phyloP scores from a whole-genome alignment of 306 rosid genomes.

The Corylus avellana region DNA sequence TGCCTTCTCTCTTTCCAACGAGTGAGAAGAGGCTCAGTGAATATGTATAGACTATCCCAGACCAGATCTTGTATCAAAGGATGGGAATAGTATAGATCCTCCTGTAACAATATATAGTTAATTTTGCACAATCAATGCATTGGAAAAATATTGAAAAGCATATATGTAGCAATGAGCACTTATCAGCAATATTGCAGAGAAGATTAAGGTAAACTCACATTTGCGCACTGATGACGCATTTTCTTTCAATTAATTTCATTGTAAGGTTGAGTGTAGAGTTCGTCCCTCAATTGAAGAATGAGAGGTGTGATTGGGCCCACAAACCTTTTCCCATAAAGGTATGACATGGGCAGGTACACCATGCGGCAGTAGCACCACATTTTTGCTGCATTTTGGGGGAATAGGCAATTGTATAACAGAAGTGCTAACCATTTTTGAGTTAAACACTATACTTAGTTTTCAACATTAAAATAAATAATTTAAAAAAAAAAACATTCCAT shows the following conservation, averaged over 20 bases:
- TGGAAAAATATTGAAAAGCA: no score
- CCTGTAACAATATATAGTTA: constrained; percentile 30
- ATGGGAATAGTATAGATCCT: constrained; percentile 63
- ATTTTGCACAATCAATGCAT: constrained; percentile 12
- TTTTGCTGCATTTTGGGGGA: constrained; percentile 50
- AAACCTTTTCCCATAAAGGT: constrained; percentile 69
- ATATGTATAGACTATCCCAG: constrained; percentile 66
- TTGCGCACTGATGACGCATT: constrained; percentile 61
- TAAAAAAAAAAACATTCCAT: neutral
- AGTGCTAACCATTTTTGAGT: neutral
- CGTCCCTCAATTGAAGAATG: constrained; percentile 55
- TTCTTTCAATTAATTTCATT: constrained; percentile 55
- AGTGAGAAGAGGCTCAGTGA: constrained; percentile 61
- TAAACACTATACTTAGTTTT: no score
- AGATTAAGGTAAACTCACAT: constrained; percentile 27
- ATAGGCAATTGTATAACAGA: neutral
- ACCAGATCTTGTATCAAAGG: constrained; percentile 59
- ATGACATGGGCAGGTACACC: constrained; percentile 79
- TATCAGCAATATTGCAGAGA: no score
- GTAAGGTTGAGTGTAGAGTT: constrained; percentile 51
- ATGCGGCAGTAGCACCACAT: constrained; percentile 80
- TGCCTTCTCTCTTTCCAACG: constrained; percentile 55
- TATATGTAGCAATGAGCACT: no score
- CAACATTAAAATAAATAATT: neutral
- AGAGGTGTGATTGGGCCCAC: constrained; percentile 80